phyloP scores from a whole-genome alignment of 164 flowering plant species.

The Vitis rupestris region DNA sequence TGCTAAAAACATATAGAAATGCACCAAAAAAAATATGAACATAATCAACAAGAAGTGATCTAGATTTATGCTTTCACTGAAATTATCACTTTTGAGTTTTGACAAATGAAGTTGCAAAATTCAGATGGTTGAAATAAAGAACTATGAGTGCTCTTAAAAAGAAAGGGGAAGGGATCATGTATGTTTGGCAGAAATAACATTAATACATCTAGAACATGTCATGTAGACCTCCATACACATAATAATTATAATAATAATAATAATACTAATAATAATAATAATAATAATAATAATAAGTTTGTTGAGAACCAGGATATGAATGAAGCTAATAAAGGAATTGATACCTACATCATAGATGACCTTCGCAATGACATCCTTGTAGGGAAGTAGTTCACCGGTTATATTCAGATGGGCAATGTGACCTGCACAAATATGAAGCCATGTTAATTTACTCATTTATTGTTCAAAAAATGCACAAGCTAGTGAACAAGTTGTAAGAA shows the following conservation, averaged over 20 bases:
- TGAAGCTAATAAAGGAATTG: conserved; percentile 9
- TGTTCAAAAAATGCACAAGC: background rate
- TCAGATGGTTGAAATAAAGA: background rate
- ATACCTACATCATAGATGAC: conserved; percentile 94
- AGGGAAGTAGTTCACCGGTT: conserved; percentile 76
- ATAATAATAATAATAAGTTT: background rate
- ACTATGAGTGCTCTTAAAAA: too few species aligned
- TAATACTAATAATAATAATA: background rate
- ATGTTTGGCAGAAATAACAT: background rate
- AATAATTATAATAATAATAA: background rate
- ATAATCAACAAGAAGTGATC: background rate
- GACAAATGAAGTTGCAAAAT: background rate
- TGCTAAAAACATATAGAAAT: too few species aligned
- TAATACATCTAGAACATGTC: background rate
- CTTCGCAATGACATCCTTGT: conserved; percentile 89
- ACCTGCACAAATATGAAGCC: conserved; percentile 53
- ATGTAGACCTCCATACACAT: too few species aligned
- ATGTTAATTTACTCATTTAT: conserved; percentile 8
- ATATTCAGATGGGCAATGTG: conserved; percentile 96
- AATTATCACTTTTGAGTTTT: background rate
- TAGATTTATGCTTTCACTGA: background rate
- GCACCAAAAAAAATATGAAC: background rate
- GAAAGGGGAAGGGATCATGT: too few species aligned
- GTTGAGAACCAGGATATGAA: conserved; percentile 1
- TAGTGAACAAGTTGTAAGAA: too few species aligned